A percentile compares a stretch with the other conserved stretches of the same genome.
Conservation (phyloP, 495 filamentous ascomycete genomes). For the Penicillium simplicissimum region DNA sequence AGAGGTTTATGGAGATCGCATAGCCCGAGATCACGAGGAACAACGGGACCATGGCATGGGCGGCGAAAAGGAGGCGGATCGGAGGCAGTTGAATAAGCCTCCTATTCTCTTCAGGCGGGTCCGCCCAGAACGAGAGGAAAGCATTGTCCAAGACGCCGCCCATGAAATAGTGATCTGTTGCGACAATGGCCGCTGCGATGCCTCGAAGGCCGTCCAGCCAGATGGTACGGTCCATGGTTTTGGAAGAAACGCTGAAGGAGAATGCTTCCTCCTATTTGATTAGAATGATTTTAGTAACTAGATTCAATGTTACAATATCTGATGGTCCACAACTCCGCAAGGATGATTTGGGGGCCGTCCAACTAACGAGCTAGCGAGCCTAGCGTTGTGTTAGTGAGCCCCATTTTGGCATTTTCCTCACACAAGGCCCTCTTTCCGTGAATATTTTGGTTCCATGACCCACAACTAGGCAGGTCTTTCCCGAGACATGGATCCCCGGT, state of each 20-base stretch:
- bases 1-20: constrained; percentile 27
- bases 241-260: background rate
- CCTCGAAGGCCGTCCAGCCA: constrained; percentile 35
- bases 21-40: constrained; percentile 33
- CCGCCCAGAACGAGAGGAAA: constrained; percentile 25
- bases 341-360: background rate
- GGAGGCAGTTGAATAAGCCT: constrained; percentile 27
- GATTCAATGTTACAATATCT: background rate
- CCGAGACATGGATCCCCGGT: background rate
- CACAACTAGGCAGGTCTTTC: background rate
- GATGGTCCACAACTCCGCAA: background rate
- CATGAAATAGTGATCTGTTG: constrained; percentile 23
- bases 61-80: constrained; percentile 25
- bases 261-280: background rate
- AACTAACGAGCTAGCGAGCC: background rate
- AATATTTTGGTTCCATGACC: background rate
- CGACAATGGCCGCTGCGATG: constrained; percentile 25
- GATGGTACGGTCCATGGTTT: constrained; percentile 24
- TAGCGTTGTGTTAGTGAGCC: background rate
- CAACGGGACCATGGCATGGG: constrained; percentile 25
- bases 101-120: constrained; percentile 25
- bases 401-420: background rate
- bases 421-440: background rate
- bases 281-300: background rate
- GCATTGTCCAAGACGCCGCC: constrained; percentile 16